Conservation (phyloP, 345 rosid species). For the Microcos paniculata region DNA sequence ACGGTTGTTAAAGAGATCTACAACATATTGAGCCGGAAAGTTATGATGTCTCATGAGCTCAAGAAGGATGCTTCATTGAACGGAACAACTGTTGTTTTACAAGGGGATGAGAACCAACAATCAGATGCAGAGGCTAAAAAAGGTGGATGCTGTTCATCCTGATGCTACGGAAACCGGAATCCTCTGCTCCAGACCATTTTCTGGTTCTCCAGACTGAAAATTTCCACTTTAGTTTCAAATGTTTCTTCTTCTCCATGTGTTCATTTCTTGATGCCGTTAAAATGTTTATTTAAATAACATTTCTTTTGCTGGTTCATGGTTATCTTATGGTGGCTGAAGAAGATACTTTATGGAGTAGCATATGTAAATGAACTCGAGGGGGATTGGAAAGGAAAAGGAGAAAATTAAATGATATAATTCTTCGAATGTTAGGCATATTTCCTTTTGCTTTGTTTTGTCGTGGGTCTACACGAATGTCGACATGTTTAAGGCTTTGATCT, state of each 20-base stretch:
- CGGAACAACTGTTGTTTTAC: conserved; percentile 72
- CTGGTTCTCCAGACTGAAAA: conserved; percentile 4
- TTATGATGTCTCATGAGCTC: conserved; percentile 73
- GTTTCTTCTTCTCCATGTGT: conserved; percentile 27
- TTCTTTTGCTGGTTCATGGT: conserved; percentile 1
- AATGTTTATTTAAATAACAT: conserved; percentile 15
- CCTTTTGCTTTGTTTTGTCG: neutral
- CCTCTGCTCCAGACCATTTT: neutral
- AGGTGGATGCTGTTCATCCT: conserved; percentile 67
- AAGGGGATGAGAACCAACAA: conserved; percentile 30
- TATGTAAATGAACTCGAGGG: conserved; percentile 31
- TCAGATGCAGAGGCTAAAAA: conserved; percentile 31
- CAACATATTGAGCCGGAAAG: conserved; percentile 86
- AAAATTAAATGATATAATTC: neutral
- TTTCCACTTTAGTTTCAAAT: conserved; percentile 6
- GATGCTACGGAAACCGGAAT: conserved; percentile 4
- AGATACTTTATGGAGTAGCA: conserved; percentile 18
- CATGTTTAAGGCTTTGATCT: neutral
- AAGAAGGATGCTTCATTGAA: conserved; percentile 56
- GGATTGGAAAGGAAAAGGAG: neutral
- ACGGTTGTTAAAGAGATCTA: conserved; percentile 92
- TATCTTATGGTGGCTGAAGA: conserved; percentile 27
- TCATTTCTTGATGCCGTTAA: conserved; percentile 24
- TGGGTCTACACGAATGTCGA: neutral
- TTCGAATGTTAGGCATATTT: neutral